Evolutionary conservation across 176 grass and related monocot genomes (phyloP).

Genomic region (Ensete glaucum): DNA sequence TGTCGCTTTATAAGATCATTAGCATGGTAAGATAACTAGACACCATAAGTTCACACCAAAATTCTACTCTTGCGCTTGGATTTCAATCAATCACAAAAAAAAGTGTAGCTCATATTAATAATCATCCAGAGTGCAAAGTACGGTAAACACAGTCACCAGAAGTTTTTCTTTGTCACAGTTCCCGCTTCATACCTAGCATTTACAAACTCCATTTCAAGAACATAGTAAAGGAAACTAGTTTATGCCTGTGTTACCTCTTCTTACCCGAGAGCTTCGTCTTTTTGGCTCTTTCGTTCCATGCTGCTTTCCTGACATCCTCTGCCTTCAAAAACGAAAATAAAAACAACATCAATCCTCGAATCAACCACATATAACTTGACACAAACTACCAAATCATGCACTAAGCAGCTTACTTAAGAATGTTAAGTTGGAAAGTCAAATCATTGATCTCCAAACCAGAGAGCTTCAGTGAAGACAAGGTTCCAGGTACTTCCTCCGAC

Average conservation of each 20-base stretch:
- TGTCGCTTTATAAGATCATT: too few species aligned
- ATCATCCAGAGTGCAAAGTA: too few species aligned
- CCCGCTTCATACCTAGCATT: not conserved
- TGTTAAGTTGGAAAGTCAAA: slow-evolving; percentile 37
- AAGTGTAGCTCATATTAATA: too few species aligned
- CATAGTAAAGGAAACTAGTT: not conserved
- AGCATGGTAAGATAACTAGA: too few species aligned
- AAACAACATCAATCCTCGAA: slow-evolving; percentile 1
- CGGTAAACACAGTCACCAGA: too few species aligned
- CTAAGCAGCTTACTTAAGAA: slow-evolving; percentile 26
- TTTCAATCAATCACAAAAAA: too few species aligned
- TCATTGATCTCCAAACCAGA: slow-evolving; percentile 47
- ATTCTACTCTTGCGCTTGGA: too few species aligned
- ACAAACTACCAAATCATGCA: not conserved
- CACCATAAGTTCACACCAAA: too few species aligned
- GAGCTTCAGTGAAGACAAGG: slow-evolving; percentile 36
- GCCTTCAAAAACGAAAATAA: slow-evolving; percentile 16
- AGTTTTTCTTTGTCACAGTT: too few species aligned
- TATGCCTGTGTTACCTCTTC: not conserved
- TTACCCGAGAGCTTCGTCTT: not conserved
- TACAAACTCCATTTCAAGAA: not conserved
- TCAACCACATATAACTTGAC: not conserved
- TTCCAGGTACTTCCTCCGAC: slow-evolving; percentile 33
- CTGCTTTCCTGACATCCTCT: slow-evolving; percentile 18
- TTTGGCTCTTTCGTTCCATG: slow-evolving; percentile 13